These are phyloP conservation scores for Podospora pseudoanserina DNA, from an alignment of 495 filamentous ascomycete species.

Conservation along the genomic window DNA sequence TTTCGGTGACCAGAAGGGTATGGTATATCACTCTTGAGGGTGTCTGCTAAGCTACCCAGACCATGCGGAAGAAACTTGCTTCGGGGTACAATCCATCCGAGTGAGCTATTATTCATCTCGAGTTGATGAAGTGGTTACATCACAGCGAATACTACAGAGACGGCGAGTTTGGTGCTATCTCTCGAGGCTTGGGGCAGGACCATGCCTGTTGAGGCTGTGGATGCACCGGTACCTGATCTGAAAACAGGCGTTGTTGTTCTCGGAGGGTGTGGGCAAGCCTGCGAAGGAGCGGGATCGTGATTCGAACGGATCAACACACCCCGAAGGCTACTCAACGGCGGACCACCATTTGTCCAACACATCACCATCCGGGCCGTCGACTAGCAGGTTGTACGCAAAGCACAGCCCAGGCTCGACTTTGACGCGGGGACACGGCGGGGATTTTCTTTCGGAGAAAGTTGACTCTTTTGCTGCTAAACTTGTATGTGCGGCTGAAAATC, in stretches of 20 bases:
- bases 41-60: background rate
- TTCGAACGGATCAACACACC: background rate
- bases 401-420: slow-evolving; percentile 3
- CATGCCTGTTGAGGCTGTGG: background rate
- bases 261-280: background rate
- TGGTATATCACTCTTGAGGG: background rate
- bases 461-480: slow-evolving; percentile 17
- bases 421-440: slow-evolving; percentile 15
- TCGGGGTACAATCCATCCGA: background rate
- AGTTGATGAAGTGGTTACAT: slow-evolving; percentile 22
- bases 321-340: background rate
- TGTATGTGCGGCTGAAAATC: slow-evolving; percentile 20
- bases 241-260: background rate
- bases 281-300: background rate
- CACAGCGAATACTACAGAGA: slow-evolving; percentile 1
- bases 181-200: slow-evolving; percentile 6
- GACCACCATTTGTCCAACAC: background rate
- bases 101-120: slow-evolving; percentile 20
- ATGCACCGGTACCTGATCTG: background rate
- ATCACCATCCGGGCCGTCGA: slow-evolving; percentile 1
- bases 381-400: slow-evolving; percentile 6
- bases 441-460: background rate
- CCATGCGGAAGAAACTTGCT: background rate
- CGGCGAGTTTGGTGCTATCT: background rate
- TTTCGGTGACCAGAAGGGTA: background rate